These are phyloP conservation scores for Thielaviopsis musarum DNA, from an alignment of 2,329 filamentous ascomycete genomes.

Conservation along the genomic window DNA sequence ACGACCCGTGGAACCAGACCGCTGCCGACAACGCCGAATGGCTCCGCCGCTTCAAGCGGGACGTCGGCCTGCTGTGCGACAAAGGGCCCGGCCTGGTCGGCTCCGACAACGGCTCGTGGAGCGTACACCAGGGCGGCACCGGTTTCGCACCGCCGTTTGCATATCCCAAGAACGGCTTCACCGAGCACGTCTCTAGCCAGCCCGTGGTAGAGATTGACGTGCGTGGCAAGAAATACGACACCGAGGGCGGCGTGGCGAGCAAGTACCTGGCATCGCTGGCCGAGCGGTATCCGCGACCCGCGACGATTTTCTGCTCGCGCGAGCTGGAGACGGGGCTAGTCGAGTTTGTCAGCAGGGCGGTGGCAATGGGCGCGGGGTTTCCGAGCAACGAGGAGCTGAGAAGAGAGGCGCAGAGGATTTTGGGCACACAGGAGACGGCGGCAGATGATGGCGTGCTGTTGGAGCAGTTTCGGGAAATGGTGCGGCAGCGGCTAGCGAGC, in stretches of 20 bases:
- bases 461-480: constrained; percentile 31
- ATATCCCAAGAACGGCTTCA: constrained; percentile 22
- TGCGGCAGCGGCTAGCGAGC: not conserved
- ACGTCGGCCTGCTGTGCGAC: constrained; percentile 33
- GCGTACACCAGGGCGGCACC: constrained; percentile 30
- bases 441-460: constrained; percentile 38
- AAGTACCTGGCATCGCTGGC: constrained; percentile 30
- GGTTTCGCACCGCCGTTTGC: constrained; percentile 40
- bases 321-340: constrained; percentile 39
- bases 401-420: constrained; percentile 30
- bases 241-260: constrained; percentile 29
- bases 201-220: constrained; percentile 19
- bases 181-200: constrained; percentile 16
- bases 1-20: constrained; percentile 48
- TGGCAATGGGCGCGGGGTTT: constrained; percentile 23
- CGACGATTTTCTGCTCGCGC: constrained; percentile 38
- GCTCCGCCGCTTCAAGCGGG: constrained; percentile 45
- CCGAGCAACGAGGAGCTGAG: constrained; percentile 32
- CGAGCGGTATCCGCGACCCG: constrained; percentile 28
- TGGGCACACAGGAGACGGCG: constrained; percentile 29
- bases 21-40: constrained; percentile 47
- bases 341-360: constrained; percentile 28
- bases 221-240: constrained; percentile 24
- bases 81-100: constrained; percentile 30
- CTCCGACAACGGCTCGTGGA: constrained; percentile 26